Evolutionary conservation across 228 moss, liverwort and hornwort genomes (phyloP), one percentile per base, ranked within the genome.

Genomic region (Sphagnum fallax): DNA sequence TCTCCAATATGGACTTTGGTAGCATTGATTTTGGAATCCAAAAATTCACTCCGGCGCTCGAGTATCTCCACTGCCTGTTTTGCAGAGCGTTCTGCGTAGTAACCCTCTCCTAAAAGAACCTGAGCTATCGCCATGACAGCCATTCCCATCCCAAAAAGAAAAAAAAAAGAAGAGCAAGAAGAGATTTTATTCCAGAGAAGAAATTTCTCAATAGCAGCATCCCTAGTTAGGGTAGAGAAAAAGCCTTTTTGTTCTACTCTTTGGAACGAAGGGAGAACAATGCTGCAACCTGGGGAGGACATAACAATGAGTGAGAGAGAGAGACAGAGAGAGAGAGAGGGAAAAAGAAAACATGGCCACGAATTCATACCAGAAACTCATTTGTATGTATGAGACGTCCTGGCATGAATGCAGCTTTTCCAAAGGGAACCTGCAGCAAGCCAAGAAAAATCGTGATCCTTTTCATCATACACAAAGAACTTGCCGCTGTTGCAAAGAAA

Each of bases 331-430:
- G 32, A 32, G 32, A 32, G 32, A 32, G 32, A 32, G 32, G 2
- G 32, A 3, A 1, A 32, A 1, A 32, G 0, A 32, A 2, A 32
- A 32, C 2, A 32, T 32, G 32, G 32, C 32, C 32, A 32, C 32
- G 75, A 59, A 69, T 53, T 66, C 73, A 76, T 88, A 97, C 91
- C 90, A 97, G 75, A 78, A 97, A 80, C 80, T 97, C 97, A 73
- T 93, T 97, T 9, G 97, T 93, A 82, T 97, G 97, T 71, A 93
- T 90, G 58, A 97, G 74, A 51, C 88, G 91, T 61, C 97, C 97
- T 2, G 93, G 97, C 81, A 97, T 93, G 51, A 93, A 97, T 60
- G 97, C 97, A 14, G 84, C 93, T 69, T 91, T 91, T 52, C 97
- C 97, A 48, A 97, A 91, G 8, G 97, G 97, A 49, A 97, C 96